Conservation (phyloP, 331 rosid genomes). For the Malus hybrid region DNA sequence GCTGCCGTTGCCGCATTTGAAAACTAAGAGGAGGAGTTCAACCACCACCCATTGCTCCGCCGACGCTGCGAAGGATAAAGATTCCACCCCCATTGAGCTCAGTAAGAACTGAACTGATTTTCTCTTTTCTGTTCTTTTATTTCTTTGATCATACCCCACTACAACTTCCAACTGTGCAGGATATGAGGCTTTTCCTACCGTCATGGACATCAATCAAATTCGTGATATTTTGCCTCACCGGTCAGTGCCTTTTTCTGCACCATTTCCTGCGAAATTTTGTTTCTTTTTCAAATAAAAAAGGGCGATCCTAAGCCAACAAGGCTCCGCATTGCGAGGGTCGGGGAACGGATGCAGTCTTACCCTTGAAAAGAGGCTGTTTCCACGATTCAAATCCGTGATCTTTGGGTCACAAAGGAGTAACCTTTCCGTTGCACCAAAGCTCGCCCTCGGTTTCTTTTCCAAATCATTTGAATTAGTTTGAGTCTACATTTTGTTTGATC, state of each 20-base stretch:
- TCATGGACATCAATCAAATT: constrained; percentile 82
- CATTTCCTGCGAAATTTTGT: background rate
- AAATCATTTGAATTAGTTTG: background rate
- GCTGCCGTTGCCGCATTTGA: constrained; percentile 5
- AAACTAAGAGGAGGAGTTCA: constrained; percentile 3
- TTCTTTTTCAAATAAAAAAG: too few species aligned
- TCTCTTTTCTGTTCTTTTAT: constrained; percentile 1
- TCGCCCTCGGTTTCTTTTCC: background rate
- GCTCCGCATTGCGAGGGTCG: too few species aligned
- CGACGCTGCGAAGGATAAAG: constrained; percentile 28
- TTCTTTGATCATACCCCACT: background rate
- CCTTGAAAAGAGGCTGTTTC: too few species aligned
- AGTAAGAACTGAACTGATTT: constrained; percentile 19
- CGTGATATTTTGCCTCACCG: constrained; percentile 87
- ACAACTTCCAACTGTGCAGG: constrained; percentile 24
- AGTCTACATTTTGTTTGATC: background rate
- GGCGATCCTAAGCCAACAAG: too few species aligned
- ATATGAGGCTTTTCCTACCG: constrained; percentile 68
- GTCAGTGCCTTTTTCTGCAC: constrained; percentile 13
- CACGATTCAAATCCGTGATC: too few species aligned
- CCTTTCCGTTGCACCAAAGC: too few species aligned
- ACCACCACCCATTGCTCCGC: constrained; percentile 29
- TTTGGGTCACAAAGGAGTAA: too few species aligned
- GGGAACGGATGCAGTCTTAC: too few species aligned
- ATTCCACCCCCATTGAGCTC: constrained; percentile 45